These are phyloP conservation scores for Phyllosticta capitalensis DNA, from an alignment of 2,329 filamentous ascomycete genomes.

Conservation along the genomic window DNA sequence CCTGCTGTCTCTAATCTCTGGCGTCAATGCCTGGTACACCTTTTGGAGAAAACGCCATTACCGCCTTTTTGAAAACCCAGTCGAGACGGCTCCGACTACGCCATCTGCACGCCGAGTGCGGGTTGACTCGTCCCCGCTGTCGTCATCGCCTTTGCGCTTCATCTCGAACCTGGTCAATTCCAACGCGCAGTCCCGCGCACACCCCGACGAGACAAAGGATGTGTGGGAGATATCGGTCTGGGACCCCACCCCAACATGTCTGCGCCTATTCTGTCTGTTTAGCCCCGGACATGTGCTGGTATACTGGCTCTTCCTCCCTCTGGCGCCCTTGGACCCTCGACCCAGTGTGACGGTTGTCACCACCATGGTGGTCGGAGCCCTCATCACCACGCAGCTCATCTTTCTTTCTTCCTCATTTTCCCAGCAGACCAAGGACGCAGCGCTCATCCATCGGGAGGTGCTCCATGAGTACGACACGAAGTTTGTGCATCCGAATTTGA, in stretches of 20 bases:
- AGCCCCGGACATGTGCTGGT: slow-evolving; percentile 88
- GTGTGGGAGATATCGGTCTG: slow-evolving; percentile 93
- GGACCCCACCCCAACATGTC: slow-evolving; percentile 79
- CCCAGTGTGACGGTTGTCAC: slow-evolving; percentile 82
- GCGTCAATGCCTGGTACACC: slow-evolving; percentile 70
- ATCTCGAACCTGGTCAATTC: slow-evolving; percentile 58
- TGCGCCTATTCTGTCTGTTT: slow-evolving; percentile 81
- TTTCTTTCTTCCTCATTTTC: slow-evolving; percentile 64
- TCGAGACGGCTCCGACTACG: slow-evolving; percentile 67
- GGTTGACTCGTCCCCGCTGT: slow-evolving; percentile 71
- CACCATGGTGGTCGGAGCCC: slow-evolving; percentile 62
- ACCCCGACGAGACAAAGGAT: slow-evolving; percentile 72
- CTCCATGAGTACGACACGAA: slow-evolving; percentile 94
- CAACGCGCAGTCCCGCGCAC: slow-evolving; percentile 70
- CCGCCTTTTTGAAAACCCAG: slow-evolving; percentile 77
- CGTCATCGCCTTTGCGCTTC: slow-evolving; percentile 69
- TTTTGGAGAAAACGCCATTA: slow-evolving; percentile 77
- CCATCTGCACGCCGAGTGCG: slow-evolving; percentile 81
- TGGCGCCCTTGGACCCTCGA: slow-evolving; percentile 62
- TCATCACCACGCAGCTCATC: slow-evolving; percentile 69
- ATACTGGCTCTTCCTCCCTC: slow-evolving; percentile 80
- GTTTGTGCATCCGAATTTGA: slow-evolving; percentile 83
- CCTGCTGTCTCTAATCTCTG: slow-evolving; percentile 55
- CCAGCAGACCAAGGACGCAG: slow-evolving; percentile 76
- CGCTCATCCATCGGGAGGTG: slow-evolving; percentile 82